Evolutionary conservation across 225 moss, liverwort and hornwort species (phyloP).

Genomic region (Marchantia paleacea): DNA sequence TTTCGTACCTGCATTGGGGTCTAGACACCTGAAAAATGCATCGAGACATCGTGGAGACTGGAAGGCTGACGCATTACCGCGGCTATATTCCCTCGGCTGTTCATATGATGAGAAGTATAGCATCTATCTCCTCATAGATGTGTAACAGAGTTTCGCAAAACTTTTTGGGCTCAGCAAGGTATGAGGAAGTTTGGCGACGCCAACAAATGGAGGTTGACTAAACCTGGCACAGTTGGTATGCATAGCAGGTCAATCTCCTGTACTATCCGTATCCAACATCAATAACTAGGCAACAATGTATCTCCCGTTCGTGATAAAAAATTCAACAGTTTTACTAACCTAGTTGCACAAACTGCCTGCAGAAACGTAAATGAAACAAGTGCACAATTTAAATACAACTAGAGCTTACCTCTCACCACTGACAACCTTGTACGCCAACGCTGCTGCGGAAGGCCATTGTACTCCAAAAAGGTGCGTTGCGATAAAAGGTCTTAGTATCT

Average conservation of each 20-base stretch:
- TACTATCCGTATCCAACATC: neutral
- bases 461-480: slow-evolving; percentile 52
- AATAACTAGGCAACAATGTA: neutral
- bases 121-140: slow-evolving; percentile 3
- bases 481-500: slow-evolving; percentile 68
- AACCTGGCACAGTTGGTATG: slow-evolving; percentile 17
- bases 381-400: neutral
- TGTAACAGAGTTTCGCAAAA: slow-evolving; percentile 31
- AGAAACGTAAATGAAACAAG: neutral
- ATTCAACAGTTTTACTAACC: neutral
- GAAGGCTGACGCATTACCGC: neutral
- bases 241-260: neutral
- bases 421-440: slow-evolving; percentile 78
- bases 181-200: slow-evolving; percentile 27
- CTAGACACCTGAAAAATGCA: too few relatives aligned
- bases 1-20: too few relatives aligned
- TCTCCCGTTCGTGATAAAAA: neutral
- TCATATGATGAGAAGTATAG: neutral
- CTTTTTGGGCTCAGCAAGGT: slow-evolving; percentile 13
- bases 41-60: too few relatives aligned
- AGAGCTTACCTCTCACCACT: slow-evolving; percentile 78
- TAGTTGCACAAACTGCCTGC: neutral
- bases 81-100: too few relatives aligned
- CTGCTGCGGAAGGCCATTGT: slow-evolving; percentile 61
- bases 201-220: slow-evolving; percentile 19